Evolutionary conservation across 768 basidiomycete species (phyloP).

Genomic region (Pleurotus pulmonarius): DNA sequence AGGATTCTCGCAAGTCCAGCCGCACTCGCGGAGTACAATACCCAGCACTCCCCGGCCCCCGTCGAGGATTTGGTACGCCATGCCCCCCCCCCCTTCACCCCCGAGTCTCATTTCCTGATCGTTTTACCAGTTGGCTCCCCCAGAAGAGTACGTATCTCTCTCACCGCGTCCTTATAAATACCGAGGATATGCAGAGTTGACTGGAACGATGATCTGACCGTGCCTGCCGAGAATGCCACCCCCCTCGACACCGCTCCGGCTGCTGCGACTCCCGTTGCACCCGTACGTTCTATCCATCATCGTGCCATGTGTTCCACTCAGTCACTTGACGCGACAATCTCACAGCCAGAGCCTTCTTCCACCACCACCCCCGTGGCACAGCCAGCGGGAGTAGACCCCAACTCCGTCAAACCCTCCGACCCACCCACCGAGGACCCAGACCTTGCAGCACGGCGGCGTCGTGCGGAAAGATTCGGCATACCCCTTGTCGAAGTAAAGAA

Average conservation of each 20-base stretch:
- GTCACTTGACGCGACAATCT: background rate
- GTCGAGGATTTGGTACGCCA: conserved; percentile 24
- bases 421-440: conserved; percentile 38
- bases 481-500: conserved; percentile 43
- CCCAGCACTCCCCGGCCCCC: conserved; percentile 8
- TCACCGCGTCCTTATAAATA: background rate
- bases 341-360: background rate
- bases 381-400: conserved; percentile 6
- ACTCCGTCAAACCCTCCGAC: background rate
- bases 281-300: background rate
- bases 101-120: background rate
- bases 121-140: conserved; percentile 24
- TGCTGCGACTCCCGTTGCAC: conserved; percentile 1
- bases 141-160: conserved; percentile 27
- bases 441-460: conserved; percentile 51
- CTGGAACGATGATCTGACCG: conserved; percentile 33
- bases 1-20: conserved; percentile 50
- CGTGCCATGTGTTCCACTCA: background rate
- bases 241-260: conserved; percentile 7
- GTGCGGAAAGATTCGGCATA: conserved; percentile 73
- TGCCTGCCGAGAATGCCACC: conserved; percentile 14
- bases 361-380: conserved; percentile 5
- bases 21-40: conserved; percentile 49
- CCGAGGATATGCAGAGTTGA: conserved; percentile 29
- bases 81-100: background rate